phyloP scores from a whole-genome alignment of 2,329 filamentous ascomycete species.

The Exophiala lecanii-corni region DNA sequence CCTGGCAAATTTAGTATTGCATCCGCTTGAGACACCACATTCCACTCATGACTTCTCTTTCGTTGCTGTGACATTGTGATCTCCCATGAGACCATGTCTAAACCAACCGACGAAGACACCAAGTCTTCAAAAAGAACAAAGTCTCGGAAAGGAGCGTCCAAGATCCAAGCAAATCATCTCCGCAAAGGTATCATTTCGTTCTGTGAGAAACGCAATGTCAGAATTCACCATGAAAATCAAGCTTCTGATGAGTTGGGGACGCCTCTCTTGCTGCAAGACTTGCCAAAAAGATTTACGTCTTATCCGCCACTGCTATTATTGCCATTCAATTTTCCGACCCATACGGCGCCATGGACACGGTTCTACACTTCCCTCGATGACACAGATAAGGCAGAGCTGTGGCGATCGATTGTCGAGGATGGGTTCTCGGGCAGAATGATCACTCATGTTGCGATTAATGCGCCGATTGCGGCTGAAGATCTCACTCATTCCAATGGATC shows the following conservation, averaged over 20 bases:
- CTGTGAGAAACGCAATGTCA: neutral
- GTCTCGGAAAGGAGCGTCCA: too few species aligned
- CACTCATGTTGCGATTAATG: conserved; percentile 57
- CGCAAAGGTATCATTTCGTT: conserved; percentile 6
- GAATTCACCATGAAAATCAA: neutral
- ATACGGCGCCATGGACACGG: conserved; percentile 28
- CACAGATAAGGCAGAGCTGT: conserved; percentile 36
- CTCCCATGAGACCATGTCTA: too few species aligned
- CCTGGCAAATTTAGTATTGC: too few species aligned
- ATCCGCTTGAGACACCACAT: too few species aligned
- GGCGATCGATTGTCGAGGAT: conserved; percentile 36
- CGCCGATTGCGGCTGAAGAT: conserved; percentile 45
- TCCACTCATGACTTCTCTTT: too few species aligned
- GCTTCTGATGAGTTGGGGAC: neutral
- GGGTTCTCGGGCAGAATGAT: conserved; percentile 35
- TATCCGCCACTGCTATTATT: conserved; percentile 57
- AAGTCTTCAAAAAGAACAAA: too few species aligned
- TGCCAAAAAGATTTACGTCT: conserved; percentile 48
- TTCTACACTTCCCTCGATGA: conserved; percentile 30
- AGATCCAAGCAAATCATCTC: conserved; percentile 15
- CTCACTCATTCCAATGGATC: too few species aligned
- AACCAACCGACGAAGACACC: too few species aligned
- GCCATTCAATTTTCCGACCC: conserved; percentile 43
- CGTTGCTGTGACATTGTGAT: too few species aligned
- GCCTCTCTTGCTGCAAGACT: conserved; percentile 3